A percentile compares a stretch with the other conserved stretches of the same genome.
Evolutionary conservation across 192 early-diverging fungal species (phyloP).

Genomic region (Coemansia sp.): DNA sequence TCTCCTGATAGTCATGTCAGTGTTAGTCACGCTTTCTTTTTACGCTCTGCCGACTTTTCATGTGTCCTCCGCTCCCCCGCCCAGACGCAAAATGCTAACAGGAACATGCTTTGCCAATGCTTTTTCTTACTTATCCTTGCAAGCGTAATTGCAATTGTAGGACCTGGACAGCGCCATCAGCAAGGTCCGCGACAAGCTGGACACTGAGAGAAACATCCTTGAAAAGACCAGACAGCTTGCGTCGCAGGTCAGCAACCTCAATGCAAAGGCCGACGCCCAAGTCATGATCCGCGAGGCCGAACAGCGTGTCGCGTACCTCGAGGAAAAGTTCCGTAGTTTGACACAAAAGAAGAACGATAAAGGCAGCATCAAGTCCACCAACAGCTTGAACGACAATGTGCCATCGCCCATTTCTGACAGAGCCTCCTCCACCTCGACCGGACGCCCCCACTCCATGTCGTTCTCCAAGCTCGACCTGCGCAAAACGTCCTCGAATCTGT

Average conservation of each 20-base stretch:
- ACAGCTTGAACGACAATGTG: slow-evolving; percentile 24
- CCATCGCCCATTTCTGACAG: slow-evolving; percentile 21
- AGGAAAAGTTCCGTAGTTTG: slow-evolving; percentile 64
- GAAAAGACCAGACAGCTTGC: slow-evolving; percentile 73
- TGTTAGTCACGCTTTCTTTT: too few species aligned
- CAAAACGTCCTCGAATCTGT: slow-evolving; percentile 67
- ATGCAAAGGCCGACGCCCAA: slow-evolving; percentile 75
- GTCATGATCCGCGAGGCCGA: slow-evolving; percentile 64
- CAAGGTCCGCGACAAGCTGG: slow-evolving; percentile 69
- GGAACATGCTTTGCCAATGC: too few species aligned
- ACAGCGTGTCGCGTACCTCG: slow-evolving; percentile 68
- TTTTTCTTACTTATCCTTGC: too few species aligned
- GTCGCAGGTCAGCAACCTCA: slow-evolving; percentile 68
- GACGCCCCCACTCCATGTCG: slow-evolving; percentile 42
- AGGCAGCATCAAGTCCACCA: slow-evolving; percentile 40
- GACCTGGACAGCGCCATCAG: slow-evolving; percentile 66
- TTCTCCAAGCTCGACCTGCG: slow-evolving; percentile 61
- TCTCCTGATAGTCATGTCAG: too few species aligned
- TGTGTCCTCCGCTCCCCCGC: too few species aligned
- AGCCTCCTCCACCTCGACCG: not conserved
- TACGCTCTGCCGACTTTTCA: too few species aligned
- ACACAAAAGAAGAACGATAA: slow-evolving; percentile 59
- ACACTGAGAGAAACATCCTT: slow-evolving; percentile 71
- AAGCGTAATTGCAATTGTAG: too few species aligned
- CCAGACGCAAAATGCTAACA: not conserved